These are phyloP conservation scores for Aureobasidium pullulans DNA, from an alignment of 2,329 filamentous ascomycete species.

Conservation along the genomic window DNA sequence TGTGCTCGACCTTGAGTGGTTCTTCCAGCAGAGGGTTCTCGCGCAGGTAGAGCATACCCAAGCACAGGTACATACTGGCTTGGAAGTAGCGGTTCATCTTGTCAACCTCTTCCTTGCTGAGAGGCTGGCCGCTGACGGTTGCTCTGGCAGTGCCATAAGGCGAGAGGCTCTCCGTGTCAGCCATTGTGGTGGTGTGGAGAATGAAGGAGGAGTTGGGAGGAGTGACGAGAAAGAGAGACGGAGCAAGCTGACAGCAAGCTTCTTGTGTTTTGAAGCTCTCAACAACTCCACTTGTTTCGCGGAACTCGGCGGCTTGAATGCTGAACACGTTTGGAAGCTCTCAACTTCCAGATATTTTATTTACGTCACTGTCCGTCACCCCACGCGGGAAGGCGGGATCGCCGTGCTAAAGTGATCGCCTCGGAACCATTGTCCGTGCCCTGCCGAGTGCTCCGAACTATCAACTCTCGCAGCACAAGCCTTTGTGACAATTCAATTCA, in stretches of 20 bases:
- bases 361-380: constrained; percentile 1
- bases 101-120: constrained; percentile 58
- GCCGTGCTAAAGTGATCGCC: background rate
- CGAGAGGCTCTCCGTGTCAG: constrained; percentile 8
- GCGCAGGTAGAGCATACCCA: constrained; percentile 74
- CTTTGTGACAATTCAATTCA: background rate
- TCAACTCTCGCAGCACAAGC: background rate
- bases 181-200: background rate
- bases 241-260: background rate
- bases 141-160: constrained; percentile 17
- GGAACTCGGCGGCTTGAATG: constrained; percentile 4
- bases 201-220: background rate
- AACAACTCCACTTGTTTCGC: background rate
- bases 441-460: background rate
- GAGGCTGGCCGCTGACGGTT: constrained; percentile 40
- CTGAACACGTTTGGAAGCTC: background rate
- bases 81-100: constrained; percentile 68
- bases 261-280: constrained; percentile 4
- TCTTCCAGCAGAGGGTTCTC: constrained; percentile 66
- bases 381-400: background rate
- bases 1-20: constrained; percentile 59
- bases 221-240: background rate
- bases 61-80: constrained; percentile 64
- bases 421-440: background rate
- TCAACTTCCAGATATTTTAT: background rate